Evolutionary conservation across 495 filamentous ascomycete species (phyloP).

Genomic region (Penicillium angulare): DNA sequence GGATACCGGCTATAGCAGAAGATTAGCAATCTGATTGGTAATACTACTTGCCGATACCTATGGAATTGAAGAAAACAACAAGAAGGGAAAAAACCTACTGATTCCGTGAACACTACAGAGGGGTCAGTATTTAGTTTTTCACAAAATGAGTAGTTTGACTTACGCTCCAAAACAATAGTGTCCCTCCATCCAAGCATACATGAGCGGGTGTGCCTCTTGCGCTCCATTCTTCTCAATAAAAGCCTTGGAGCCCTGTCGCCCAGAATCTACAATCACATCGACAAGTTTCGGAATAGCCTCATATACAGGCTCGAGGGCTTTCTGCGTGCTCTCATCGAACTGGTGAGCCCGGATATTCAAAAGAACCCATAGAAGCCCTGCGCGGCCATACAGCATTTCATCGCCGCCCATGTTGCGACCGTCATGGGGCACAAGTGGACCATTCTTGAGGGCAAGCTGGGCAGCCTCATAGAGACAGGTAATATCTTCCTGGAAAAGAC

Average conservation of each 20-base stretch:
- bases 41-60: neutral
- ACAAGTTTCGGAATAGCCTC: slow-evolving; percentile 30
- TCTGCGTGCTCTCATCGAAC: slow-evolving; percentile 16
- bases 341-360: slow-evolving; percentile 33
- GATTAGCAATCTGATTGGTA: neutral
- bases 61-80: no score
- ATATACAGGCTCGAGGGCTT: slow-evolving; percentile 21
- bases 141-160: slow-evolving; percentile 8
- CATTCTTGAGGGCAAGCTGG: slow-evolving; percentile 32
- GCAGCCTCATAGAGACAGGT: slow-evolving; percentile 28
- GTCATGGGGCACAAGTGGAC: slow-evolving; percentile 26
- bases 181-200: slow-evolving; percentile 47
- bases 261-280: slow-evolving; percentile 33
- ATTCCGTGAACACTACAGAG: slow-evolving; percentile 30
- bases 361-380: slow-evolving; percentile 42
- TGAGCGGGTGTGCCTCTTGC: slow-evolving; percentile 38
- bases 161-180: slow-evolving; percentile 43
- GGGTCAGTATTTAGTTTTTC: slow-evolving; percentile 1
- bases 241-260: slow-evolving; percentile 31
- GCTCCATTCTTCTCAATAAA: slow-evolving; percentile 30
- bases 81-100: slow-evolving; percentile 19
- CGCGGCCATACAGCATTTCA: slow-evolving; percentile 44
- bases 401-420: slow-evolving; percentile 37
- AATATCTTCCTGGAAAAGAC: slow-evolving; percentile 24
- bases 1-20: slow-evolving; percentile 34